These are phyloP conservation scores for Salvia rosmarinus DNA, from an alignment of 257 asterid species.

Conservation along the genomic window DNA sequence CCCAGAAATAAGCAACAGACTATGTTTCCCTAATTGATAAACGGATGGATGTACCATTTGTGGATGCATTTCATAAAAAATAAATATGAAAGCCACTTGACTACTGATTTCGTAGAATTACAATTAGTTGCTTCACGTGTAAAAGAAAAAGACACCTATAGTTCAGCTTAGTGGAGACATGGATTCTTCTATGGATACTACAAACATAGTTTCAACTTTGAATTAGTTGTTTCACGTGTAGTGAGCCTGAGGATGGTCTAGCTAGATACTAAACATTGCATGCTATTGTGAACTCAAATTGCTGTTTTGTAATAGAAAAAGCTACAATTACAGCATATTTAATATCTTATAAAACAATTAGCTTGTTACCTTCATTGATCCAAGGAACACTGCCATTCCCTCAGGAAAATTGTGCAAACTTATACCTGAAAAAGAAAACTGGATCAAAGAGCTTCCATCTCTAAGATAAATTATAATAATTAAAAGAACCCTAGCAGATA, in stretches of 20 bases:
- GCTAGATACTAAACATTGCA: background rate
- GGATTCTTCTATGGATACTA: background rate
- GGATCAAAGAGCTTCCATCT: constrained; percentile 25
- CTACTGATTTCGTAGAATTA: background rate
- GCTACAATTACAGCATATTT: constrained; percentile 11
- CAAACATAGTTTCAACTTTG: background rate
- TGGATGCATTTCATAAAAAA: constrained; percentile 25
- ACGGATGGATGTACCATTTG: constrained; percentile 4
- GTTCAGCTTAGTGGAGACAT: constrained; percentile 9
- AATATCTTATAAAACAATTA: background rate
- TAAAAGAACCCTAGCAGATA: constrained; percentile 10
- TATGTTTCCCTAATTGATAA: background rate
- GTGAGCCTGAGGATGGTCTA: background rate
- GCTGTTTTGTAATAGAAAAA: background rate
- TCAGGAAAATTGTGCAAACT: constrained; percentile 96
- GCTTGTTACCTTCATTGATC: constrained; percentile 71
- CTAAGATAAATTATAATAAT: background rate
- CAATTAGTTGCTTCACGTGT: background rate
- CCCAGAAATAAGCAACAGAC: background rate
- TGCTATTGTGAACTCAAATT: background rate
- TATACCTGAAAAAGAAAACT: constrained; percentile 59
- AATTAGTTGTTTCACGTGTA: background rate
- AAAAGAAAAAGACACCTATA: background rate
- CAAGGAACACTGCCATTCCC: constrained; percentile 98
- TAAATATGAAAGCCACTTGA: background rate